Conservation (phyloP, 768 basidiomycete species). For the Termitomyces sp. region DNA sequence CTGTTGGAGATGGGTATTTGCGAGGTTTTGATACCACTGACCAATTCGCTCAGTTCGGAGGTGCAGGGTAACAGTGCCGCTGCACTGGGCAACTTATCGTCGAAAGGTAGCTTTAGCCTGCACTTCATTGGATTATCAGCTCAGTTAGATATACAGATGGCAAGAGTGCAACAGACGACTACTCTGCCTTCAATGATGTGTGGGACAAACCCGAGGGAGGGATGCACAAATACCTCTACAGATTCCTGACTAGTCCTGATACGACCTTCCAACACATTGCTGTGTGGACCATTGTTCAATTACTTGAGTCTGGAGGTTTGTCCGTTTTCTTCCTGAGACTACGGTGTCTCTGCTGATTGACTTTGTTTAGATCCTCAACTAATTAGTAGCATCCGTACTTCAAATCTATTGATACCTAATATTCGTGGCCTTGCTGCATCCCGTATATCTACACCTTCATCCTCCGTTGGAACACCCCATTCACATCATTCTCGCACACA, state of each 20-base stretch:
- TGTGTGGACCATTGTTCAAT: slow-evolving; percentile 98
- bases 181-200: slow-evolving; percentile 94
- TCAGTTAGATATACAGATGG: slow-evolving; percentile 48
- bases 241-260: slow-evolving; percentile 90
- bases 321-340: slow-evolving; percentile 6
- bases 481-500: slow-evolving; percentile 63
- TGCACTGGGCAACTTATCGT: slow-evolving; percentile 94
- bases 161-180: slow-evolving; percentile 75
- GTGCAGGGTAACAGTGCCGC: slow-evolving; percentile 99
- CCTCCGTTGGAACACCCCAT: slow-evolving; percentile 69
- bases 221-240: slow-evolving; percentile 89
- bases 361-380: slow-evolving; percentile 68
- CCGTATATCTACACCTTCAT: slow-evolving; percentile 61
- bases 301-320: slow-evolving; percentile 90
- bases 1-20: slow-evolving; percentile 97
- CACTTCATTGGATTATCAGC: not conserved
- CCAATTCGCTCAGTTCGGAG: slow-evolving; percentile 93
- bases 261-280: slow-evolving; percentile 99
- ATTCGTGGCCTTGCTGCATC: slow-evolving; percentile 80
- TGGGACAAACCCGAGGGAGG: slow-evolving; percentile 99
- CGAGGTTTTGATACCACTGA: slow-evolving; percentile 94
- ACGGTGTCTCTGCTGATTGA: not conserved
- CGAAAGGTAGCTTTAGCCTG: slow-evolving; percentile 60
- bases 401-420: slow-evolving; percentile 74
- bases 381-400: slow-evolving; percentile 84